Percentiles rank a stretch among this genome's conserved stretches.
Conservation (phyloP, 2,329 filamentous ascomycete genomes). For the Colletotrichum tropicicola region DNA sequence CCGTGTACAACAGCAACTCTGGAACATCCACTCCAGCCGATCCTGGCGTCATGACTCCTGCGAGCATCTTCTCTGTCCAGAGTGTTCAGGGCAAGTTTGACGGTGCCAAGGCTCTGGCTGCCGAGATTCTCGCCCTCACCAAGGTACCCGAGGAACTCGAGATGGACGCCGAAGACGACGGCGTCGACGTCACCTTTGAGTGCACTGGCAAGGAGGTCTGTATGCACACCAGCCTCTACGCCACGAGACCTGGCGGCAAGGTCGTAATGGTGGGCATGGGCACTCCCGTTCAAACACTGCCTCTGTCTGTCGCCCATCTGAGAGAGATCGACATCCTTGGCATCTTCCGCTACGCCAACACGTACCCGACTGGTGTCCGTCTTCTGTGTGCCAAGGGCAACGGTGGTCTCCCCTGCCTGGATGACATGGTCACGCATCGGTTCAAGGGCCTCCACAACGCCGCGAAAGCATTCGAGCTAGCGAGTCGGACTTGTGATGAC, state of each 20-base stretch:
- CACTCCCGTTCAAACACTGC: conserved; percentile 77
- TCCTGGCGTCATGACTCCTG: conserved; percentile 51
- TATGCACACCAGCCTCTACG: conserved; percentile 79
- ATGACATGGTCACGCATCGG: conserved; percentile 78
- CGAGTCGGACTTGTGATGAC: conserved; percentile 73
- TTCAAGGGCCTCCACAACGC: conserved; percentile 72
- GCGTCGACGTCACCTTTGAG: conserved; percentile 77
- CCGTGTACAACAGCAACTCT: conserved; percentile 48
- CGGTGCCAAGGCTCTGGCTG: conserved; percentile 57
- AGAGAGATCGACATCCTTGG: conserved; percentile 83
- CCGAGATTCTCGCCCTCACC: conserved; percentile 56
- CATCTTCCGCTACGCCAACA: conserved; percentile 79
- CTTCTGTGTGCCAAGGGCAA: conserved; percentile 59
- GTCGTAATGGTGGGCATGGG: conserved; percentile 85
- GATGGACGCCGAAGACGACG: conserved; percentile 62
- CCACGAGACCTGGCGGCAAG: conserved; percentile 74
- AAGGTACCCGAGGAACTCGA: conserved; percentile 38
- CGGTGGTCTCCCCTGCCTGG: conserved; percentile 66
- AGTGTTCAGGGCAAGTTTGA: conserved; percentile 61
- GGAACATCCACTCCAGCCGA: conserved; percentile 58
- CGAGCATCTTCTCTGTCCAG: conserved; percentile 54
- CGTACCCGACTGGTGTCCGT: conserved; percentile 76
- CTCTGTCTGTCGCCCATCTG: conserved; percentile 75
- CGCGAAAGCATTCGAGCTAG: conserved; percentile 74
- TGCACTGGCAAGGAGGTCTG: conserved; percentile 81